Evolutionary conservation across 2,329 filamentous ascomycete species (phyloP).

Genomic region (Fusarium stilboides): DNA sequence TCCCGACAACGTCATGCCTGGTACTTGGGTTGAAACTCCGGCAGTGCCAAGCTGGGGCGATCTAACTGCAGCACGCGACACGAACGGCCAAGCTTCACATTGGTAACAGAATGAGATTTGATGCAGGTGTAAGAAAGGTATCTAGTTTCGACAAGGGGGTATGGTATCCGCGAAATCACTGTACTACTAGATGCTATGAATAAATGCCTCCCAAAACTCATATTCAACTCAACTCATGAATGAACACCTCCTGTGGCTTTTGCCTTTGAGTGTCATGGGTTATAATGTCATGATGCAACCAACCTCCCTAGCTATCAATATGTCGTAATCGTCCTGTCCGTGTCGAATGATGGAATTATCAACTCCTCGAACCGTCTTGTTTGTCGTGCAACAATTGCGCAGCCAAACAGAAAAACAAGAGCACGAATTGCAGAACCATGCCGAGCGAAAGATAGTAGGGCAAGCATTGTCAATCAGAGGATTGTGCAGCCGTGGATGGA

Average conservation of each 20-base stretch:
- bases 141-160: slow-evolving; percentile 33
- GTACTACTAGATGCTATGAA: slow-evolving; percentile 32
- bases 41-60: slow-evolving; percentile 51
- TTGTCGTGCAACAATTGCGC: slow-evolving; percentile 23
- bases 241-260: slow-evolving; percentile 10
- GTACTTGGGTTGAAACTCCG: slow-evolving; percentile 48
- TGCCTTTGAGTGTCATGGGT: slow-evolving; percentile 16
- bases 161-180: slow-evolving; percentile 43
- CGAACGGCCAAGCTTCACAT: slow-evolving; percentile 41
- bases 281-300: slow-evolving; percentile 21
- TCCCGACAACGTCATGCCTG: slow-evolving; percentile 53
- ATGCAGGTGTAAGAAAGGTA: slow-evolving; percentile 20
- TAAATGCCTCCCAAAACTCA: slow-evolving; percentile 20
- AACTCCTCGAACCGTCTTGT: slow-evolving; percentile 18
- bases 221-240: slow-evolving; percentile 19
- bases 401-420: slow-evolving; percentile 35
- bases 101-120: slow-evolving; percentile 36
- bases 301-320: slow-evolving; percentile 25
- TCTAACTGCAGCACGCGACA: slow-evolving; percentile 51
- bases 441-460: slow-evolving; percentile 39
- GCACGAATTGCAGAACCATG: slow-evolving; percentile 31
- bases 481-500: slow-evolving; percentile 53
- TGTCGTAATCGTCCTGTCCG: slow-evolving; percentile 30
- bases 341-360: slow-evolving; percentile 33
- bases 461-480: slow-evolving; percentile 48